phyloP scores from a whole-genome alignment of 768 basidiomycete genomes.

The Suillus clintonianus region DNA sequence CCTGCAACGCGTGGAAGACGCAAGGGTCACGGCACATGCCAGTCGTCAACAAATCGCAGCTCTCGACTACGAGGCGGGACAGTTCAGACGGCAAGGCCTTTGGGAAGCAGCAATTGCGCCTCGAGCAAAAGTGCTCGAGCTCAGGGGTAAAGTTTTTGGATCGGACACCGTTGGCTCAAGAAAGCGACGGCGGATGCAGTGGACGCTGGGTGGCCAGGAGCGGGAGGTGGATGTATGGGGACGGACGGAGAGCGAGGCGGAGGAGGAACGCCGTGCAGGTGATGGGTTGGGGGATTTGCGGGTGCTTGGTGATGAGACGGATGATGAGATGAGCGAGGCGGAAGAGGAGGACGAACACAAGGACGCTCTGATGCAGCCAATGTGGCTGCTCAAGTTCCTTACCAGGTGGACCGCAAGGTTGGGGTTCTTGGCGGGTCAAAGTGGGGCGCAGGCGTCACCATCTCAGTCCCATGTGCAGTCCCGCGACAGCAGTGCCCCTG shows the following conservation, averaged over 20 bases:
- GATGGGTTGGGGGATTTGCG: constrained; percentile 15
- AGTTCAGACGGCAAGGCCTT: constrained; percentile 64
- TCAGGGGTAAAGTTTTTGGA: constrained; percentile 74
- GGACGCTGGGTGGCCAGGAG: constrained; percentile 65
- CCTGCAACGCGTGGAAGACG: constrained; percentile 52
- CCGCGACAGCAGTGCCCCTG: background rate
- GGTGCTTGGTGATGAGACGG: constrained; percentile 29
- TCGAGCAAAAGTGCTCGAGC: constrained; percentile 60
- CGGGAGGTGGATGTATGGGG: constrained; percentile 67
- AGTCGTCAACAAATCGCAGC: constrained; percentile 53
- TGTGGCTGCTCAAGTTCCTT: constrained; percentile 78
- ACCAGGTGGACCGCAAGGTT: constrained; percentile 75
- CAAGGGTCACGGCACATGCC: constrained; percentile 50
- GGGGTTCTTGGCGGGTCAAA: constrained; percentile 41
- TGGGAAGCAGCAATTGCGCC: constrained; percentile 66
- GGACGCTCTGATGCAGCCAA: constrained; percentile 57
- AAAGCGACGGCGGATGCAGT: constrained; percentile 67
- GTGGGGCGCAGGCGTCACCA: constrained; percentile 10
- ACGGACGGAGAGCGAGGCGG: constrained; percentile 74
- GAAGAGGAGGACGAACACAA: constrained; percentile 30
- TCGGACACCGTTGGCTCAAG: constrained; percentile 47
- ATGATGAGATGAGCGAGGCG: constrained; percentile 27
- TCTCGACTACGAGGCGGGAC: constrained; percentile 70
- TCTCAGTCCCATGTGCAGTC: background rate
- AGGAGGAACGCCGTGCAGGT: constrained; percentile 56